These are phyloP conservation scores for Dactylorhiza incarnata DNA, from an alignment of 106 monocot species.

Conservation along the genomic window DNA sequence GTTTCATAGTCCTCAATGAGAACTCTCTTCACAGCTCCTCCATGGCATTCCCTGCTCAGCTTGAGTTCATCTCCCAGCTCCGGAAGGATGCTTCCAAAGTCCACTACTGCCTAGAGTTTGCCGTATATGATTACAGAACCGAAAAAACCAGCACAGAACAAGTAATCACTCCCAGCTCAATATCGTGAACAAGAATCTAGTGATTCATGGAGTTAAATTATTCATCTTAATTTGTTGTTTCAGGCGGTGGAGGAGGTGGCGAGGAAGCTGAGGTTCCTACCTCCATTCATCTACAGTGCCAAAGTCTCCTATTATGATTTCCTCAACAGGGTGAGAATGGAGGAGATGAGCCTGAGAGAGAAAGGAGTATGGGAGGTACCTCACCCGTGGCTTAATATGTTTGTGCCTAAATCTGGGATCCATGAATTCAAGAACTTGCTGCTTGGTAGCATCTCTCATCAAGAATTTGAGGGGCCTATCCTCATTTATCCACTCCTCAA, in stretches of 20 bases:
- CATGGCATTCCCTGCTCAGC: constrained; percentile 45
- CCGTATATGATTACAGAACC: constrained; percentile 39
- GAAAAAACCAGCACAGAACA: constrained; percentile 19
- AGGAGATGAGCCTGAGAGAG: constrained; percentile 46
- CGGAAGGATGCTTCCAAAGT: constrained; percentile 25
- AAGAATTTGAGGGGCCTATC: constrained; percentile 52
- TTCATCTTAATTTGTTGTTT: background rate
- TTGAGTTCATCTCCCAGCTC: constrained; percentile 34
- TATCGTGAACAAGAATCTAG: background rate
- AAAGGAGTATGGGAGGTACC: constrained; percentile 65
- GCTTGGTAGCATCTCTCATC: constrained; percentile 36
- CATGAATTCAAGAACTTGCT: constrained; percentile 44
- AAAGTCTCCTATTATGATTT: constrained; percentile 79
- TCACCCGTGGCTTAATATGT: constrained; percentile 84
- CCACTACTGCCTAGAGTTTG: constrained; percentile 78
- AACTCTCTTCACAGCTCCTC: constrained; percentile 62
- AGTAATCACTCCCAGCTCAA: constrained; percentile 11
- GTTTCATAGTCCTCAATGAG: constrained; percentile 64
- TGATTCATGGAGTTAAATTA: no score
- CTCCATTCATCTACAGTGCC: constrained; percentile 28
- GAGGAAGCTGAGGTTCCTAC: constrained; percentile 27
- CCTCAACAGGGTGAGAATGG: constrained; percentile 68
- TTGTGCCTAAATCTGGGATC: constrained; percentile 66
- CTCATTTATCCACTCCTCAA: constrained; percentile 71
- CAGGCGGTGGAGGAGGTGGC: constrained; percentile 37